A percentile compares a stretch with the other conserved stretches of the same genome.
Evolutionary conservation across 2,329 filamentous ascomycete species (phyloP).

Genomic region (Fusarium xyrophilum): DNA sequence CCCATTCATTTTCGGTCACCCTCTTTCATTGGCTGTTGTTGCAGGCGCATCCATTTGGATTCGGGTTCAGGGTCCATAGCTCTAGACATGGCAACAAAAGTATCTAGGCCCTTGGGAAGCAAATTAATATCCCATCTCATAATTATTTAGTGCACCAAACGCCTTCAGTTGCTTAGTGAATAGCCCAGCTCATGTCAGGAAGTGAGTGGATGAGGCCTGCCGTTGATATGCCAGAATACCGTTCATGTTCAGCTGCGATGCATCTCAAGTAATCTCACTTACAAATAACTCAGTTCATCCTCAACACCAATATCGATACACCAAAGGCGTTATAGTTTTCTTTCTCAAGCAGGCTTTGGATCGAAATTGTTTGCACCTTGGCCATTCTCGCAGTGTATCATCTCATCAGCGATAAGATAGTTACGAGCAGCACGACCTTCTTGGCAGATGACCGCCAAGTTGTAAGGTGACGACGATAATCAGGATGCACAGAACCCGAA

Average conservation of each 20-base stretch:
- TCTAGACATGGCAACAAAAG: fast-evolving
- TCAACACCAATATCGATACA: fast-evolving
- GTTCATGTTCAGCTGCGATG: background rate
- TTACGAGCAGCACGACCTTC: background rate
- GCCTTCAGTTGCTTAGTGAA: fast-evolving
- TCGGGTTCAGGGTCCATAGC: no score
- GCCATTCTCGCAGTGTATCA: background rate
- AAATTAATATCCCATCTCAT: no score
- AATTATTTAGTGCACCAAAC: fast-evolving
- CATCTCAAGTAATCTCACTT: fast-evolving
- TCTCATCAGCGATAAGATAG: background rate
- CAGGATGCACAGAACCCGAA: background rate
- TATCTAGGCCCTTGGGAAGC: background rate
- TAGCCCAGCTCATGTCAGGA: background rate
- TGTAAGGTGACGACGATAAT: background rate
- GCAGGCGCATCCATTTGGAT: background rate
- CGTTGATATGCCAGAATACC: background rate
- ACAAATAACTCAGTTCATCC: fast-evolving
- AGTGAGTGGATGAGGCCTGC: fast-evolving
- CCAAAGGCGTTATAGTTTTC: background rate
- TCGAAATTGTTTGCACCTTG: no score
- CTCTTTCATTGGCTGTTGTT: background rate
- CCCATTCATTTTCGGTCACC: background rate
- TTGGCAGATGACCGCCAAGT: background rate
- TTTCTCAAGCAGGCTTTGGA: no score